Evolutionary conservation across 225 moss, liverwort and hornwort genomes (phyloP).

Genomic region (Antitrichia curtipendula): DNA sequence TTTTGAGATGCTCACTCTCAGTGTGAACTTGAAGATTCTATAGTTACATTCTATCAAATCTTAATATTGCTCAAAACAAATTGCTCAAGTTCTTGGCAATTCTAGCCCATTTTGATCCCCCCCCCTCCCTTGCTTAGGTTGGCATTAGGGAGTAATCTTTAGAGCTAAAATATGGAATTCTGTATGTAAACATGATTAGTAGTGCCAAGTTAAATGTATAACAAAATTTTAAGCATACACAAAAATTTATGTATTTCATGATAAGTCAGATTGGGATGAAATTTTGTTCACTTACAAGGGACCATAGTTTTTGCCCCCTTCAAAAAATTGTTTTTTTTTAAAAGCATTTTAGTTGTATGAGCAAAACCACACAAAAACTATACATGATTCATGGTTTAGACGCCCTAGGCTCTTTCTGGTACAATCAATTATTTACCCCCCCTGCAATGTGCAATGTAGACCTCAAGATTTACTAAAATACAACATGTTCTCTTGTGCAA

Average conservation of each 20-base stretch:
- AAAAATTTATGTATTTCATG: not conserved
- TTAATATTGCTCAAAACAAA: too few relatives aligned
- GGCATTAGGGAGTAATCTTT: not conserved
- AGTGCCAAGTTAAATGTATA: rapidly evolving
- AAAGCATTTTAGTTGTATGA: not conserved
- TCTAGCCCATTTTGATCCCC: too few relatives aligned
- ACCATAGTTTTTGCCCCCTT: not conserved
- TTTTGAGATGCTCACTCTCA: too few relatives aligned
- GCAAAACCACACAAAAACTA: not conserved
- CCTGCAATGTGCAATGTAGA: rapidly evolving
- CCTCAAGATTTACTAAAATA: rapidly evolving
- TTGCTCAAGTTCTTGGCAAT: too few relatives aligned
- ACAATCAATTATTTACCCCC: too few relatives aligned
- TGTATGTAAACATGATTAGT: not conserved
- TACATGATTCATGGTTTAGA: not conserved
- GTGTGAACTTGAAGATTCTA: too few relatives aligned
- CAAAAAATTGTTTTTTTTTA: not conserved
- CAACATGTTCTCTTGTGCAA: not conserved
- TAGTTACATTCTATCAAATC: too few relatives aligned
- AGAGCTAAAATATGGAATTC: not conserved
- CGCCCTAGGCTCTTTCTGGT: rapidly evolving
- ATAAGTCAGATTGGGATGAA: not conserved
- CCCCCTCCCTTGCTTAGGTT: too few relatives aligned
- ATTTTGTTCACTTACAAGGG: not conserved
- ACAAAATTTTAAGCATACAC: not conserved